Percentiles rank a stretch among this genome's conserved stretches.
phyloP scores from a whole-genome alignment of 2,329 filamentous ascomycete genomes.

The Stachybotrys chartarum region DNA sequence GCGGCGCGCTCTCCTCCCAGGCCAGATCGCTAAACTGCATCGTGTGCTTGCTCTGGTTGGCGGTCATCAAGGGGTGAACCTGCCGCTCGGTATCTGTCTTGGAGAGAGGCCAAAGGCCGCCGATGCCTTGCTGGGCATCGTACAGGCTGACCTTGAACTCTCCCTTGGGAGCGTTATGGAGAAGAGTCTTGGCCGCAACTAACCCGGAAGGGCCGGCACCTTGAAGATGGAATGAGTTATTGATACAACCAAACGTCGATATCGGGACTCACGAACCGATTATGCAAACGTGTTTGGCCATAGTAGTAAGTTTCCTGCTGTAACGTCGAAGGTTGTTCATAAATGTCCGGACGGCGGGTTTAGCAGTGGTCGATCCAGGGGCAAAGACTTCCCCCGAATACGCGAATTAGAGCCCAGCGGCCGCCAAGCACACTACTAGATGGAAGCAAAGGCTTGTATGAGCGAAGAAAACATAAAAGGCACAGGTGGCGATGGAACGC shows the following conservation, averaged over 20 bases:
- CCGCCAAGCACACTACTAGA: no score
- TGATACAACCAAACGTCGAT: neutral
- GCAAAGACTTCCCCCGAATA: no score
- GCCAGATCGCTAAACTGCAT: slow-evolving; percentile 66
- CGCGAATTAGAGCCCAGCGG: no score
- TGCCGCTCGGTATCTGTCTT: slow-evolving; percentile 41
- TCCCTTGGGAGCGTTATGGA: slow-evolving; percentile 47
- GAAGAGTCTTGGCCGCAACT: slow-evolving; percentile 64
- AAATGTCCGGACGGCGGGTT: neutral
- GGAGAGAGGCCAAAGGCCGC: slow-evolving; percentile 67
- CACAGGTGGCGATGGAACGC: no score
- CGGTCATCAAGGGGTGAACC: slow-evolving; percentile 60
- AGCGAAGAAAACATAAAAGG: no score
- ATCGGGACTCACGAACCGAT: slow-evolving; percentile 22
- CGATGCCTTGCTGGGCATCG: slow-evolving; percentile 58
- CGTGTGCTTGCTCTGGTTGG: slow-evolving; percentile 72
- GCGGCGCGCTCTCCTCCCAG: slow-evolving; percentile 54
- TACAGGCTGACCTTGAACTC: slow-evolving; percentile 64
- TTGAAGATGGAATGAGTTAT: slow-evolving; percentile 19
- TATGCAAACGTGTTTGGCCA: slow-evolving; percentile 34
- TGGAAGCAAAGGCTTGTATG: no score
- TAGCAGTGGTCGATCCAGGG: no score
- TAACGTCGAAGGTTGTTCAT: slow-evolving; percentile 5
- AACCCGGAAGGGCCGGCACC: slow-evolving; percentile 64
- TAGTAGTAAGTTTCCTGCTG: slow-evolving; percentile 10